Evolutionary conservation across 768 basidiomycete genomes (phyloP), one percentile per base, ranked within the genome.

Genomic region (Amanita pallidorosea): DNA sequence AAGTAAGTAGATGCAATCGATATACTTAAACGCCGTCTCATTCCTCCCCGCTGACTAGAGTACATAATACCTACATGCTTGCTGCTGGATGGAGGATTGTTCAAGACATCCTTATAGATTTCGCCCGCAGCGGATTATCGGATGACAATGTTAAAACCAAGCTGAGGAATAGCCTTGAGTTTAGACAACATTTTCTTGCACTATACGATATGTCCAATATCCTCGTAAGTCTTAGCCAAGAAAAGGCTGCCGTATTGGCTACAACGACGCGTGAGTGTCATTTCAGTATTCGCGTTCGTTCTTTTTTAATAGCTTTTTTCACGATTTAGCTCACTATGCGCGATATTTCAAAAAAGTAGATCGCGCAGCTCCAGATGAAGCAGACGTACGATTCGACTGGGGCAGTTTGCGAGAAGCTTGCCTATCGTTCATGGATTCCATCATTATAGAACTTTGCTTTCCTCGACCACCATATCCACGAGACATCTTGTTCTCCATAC

Each of bases 31-130:
- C 38, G 20, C 27, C 13, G 29, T 13, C 33, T 45, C 11, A 42
- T 44, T 18, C 46, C 29, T 18, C 44, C 12, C 22, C 33, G 9
- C 23, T 46, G 47, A 37, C 13, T 57, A 91, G 88, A 63, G 73
- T 91, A 49, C 88, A 92, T 64, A 92, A 91, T 61, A 64, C 79
- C 7, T 89, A 88, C 63, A 78, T 85, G 76, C 71, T 90, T 31
- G 84, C 88, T n/a, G 80, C 86, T 13, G 83, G 79, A 1, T 92
- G 89, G 89, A 85, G 75, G 55, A 67, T 90, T 44, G 79, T 86
- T n/a, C 63, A 72, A 3, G 72, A 81, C 52, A 69, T 70, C 29
- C 67, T 91, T 49, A 71, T 71, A 47, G 70, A 76, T 23, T 67
- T 90, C 42, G 67, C 72, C n/a, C 65, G 73, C 15, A 66, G 70